Base-by-base conservation (phyloP, 345 rosid species). In the Mangifera indica region DNA sequence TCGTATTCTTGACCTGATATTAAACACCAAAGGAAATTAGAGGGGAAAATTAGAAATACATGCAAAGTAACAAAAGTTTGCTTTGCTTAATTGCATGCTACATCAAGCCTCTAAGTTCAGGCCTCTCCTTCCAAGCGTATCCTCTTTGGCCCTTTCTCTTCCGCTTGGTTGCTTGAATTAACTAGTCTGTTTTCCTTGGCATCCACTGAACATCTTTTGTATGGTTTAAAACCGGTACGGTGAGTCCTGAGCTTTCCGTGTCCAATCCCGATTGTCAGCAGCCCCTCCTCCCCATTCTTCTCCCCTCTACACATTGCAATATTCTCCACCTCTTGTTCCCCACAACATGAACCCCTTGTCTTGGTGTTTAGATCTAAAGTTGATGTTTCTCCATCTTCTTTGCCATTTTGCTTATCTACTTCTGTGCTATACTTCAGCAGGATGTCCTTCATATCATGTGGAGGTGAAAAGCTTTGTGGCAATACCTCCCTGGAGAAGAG, bases 381-480 rank as follows among this genome's bases (percentile, higher is more conserved):
- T 37, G 81, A 78, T 66, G 80, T 77, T 69, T 73, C 79, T 72
- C 74, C 81, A 71, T 78, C 82, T 55, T 60, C 70, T 48, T 76
- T 74, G 60, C 54, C 10, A 32, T 57, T 80, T 66, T 80, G 79
- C 75, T 78, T 73, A 3, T 78, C 85, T 42, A 75, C 89, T 70
- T 66, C 79, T 14, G n/a, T 25, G 53, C 22, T 74, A 61, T 70
- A 77, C 59, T 48, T 63, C 60, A 72, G 66, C 69, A 13, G 71
- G 70, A 61, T 65, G 46, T 67, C 71, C 69, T 72, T 80, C 64
- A 20, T 37, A 76, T 74, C 81, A 55, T 37, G 86, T 21, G 87
- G 88, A 77, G 91, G 93, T 24, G 93, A 78, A 82, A 94, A 94
- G 86, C 97, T 94, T 78, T 94, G 98, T 13, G 97, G 98, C 75